Evolutionary conservation across 2,329 filamentous ascomycete genomes (phyloP).

Genomic region (Plectosphaerella sp.): DNA sequence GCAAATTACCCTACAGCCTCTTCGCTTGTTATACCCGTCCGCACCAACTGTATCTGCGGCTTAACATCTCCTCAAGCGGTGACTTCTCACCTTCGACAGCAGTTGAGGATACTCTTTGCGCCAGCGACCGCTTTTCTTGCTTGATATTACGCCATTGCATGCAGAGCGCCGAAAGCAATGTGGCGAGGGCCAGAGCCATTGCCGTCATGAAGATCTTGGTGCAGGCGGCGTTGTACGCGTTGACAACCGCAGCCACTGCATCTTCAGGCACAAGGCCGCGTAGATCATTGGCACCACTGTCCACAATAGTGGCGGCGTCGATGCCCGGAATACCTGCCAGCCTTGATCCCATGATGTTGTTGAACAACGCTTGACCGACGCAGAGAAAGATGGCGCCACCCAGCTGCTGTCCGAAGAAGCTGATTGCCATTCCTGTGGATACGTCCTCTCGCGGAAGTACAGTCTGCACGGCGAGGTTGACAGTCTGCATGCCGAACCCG

Average conservation of each 20-base stretch:
- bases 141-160: conserved; percentile 69
- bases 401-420: conserved; percentile 55
- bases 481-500: conserved; percentile 55
- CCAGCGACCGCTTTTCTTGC: conserved; percentile 28
- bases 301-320: conserved; percentile 35
- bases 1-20: not conserved
- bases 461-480: conserved; percentile 52
- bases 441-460: conserved; percentile 48
- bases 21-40: too few species aligned
- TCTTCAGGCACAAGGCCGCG: conserved; percentile 43
- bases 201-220: conserved; percentile 60
- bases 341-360: conserved; percentile 35
- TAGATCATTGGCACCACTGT: conserved; percentile 56
- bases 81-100: not conserved
- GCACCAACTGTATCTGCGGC: too few species aligned
- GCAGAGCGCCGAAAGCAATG: conserved; percentile 51
- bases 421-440: conserved; percentile 49
- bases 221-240: conserved; percentile 62
- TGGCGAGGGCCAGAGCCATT: conserved; percentile 49
- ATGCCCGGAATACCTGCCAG: conserved; percentile 37
- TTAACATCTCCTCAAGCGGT: not conserved
- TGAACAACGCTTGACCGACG: conserved; percentile 51
- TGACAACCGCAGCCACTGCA: conserved; percentile 48
- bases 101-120: not conserved
- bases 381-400: conserved; percentile 55